A percentile compares a stretch with the other conserved stretches of the same genome.
These are phyloP conservation scores for Debaryomyces coudertii DNA, from an alignment of 1,139 yeast species.

Conservation along the genomic window DNA sequence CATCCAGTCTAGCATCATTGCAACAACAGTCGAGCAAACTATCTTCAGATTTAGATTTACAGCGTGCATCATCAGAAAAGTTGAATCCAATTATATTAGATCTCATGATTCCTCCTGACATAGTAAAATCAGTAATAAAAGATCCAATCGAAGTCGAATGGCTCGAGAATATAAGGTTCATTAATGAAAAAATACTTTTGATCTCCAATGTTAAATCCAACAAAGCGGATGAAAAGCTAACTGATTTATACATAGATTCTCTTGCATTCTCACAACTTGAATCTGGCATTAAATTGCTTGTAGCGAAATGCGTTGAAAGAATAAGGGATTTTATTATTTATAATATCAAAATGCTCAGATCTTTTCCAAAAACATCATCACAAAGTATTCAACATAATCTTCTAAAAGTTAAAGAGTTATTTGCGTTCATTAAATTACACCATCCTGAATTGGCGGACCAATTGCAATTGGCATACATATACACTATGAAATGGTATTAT, in stretches of 20 bases:
- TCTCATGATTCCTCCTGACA: constrained; percentile 71
- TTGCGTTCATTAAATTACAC: constrained; percentile 54
- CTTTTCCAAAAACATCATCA: constrained; percentile 50
- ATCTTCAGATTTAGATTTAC: constrained; percentile 45
- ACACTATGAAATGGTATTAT: constrained; percentile 94
- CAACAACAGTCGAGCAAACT: constrained; percentile 51
- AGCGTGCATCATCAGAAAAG: constrained; percentile 57
- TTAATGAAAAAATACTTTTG: constrained; percentile 58
- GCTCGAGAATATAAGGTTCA: constrained; percentile 61
- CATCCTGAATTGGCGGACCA: constrained; percentile 74
- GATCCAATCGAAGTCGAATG: constrained; percentile 54
- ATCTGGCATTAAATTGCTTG: constrained; percentile 45
- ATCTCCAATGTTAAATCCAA: constrained; percentile 37
- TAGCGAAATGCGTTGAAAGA: constrained; percentile 65
- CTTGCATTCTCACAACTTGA: constrained; percentile 40
- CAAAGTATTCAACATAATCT: constrained; percentile 75
- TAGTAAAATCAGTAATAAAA: constrained; percentile 51
- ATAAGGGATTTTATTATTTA: constrained; percentile 68
- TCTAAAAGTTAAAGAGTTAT: constrained; percentile 62
- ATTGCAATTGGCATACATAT: constrained; percentile 75
- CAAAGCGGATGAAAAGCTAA: constrained; percentile 14
- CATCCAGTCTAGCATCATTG: constrained; percentile 61
- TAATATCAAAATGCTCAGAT: constrained; percentile 66
- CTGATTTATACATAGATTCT: constrained; percentile 30
- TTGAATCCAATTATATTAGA: constrained; percentile 76